Percentiles rank a stretch among this genome's conserved stretches.
phyloP scores from a whole-genome alignment of 1,284 basidiomycete genomes.

The Microstroma glucosiphilum region DNA sequence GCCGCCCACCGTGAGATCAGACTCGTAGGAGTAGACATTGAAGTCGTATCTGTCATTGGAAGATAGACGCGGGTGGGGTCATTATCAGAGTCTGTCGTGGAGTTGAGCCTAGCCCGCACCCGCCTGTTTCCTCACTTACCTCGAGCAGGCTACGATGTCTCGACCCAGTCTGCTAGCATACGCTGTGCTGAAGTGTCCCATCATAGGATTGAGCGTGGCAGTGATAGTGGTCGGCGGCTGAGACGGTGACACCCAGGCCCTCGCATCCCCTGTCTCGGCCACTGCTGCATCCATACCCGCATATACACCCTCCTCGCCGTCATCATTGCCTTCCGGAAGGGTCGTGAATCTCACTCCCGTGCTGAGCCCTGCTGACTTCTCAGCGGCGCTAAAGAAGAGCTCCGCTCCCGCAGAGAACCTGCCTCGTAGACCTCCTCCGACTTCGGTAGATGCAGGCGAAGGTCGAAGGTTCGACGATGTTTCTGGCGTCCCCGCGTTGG shows the following conservation, averaged over 20 bases:
- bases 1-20: conserved; percentile 76
- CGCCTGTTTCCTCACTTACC: conserved; percentile 48
- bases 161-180: conserved; percentile 81
- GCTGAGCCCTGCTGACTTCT: conserved; percentile 86
- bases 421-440: conserved; percentile 73
- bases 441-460: conserved; percentile 53
- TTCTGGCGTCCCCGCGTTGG: no score
- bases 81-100: background rate
- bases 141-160: conserved; percentile 78
- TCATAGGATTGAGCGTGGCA: conserved; percentile 89
- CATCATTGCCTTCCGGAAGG: conserved; percentile 63
- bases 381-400: conserved; percentile 84
- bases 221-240: conserved; percentile 82
- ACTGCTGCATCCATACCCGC: background rate
- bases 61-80: background rate
- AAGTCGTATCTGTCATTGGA: conserved; percentile 67
- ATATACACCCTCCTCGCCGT: background rate
- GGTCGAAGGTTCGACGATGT: background rate
- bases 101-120: background rate
- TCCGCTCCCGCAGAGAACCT: conserved; percentile 87
- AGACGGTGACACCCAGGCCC: conserved; percentile 25
- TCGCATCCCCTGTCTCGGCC: conserved; percentile 32
- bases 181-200: conserved; percentile 84
- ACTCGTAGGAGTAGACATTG: conserved; percentile 93
- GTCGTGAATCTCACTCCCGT: conserved; percentile 89